A percentile compares a stretch with the other conserved stretches of the same genome.
Conservation (phyloP, 129 eudicot species). For the Flaveria ramosissima region DNA sequence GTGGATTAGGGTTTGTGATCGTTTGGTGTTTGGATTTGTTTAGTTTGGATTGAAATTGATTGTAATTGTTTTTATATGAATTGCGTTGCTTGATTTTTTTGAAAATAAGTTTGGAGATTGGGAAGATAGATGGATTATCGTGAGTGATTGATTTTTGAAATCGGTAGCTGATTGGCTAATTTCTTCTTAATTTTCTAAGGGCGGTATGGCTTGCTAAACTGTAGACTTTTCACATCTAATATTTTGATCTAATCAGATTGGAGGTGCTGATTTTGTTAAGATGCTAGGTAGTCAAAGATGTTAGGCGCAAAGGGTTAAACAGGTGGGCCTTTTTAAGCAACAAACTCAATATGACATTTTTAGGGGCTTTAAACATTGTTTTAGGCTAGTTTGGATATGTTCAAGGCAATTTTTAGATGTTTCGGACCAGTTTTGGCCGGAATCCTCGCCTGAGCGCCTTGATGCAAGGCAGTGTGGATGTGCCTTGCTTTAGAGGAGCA, state of each 20-base stretch:
- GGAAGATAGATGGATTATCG: slow-evolving; percentile 18
- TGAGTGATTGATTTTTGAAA: background rate
- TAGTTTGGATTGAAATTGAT: background rate
- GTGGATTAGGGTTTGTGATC: slow-evolving; percentile 1
- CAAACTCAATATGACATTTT: no score
- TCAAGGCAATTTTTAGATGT: no score
- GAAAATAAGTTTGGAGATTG: slow-evolving; percentile 11
- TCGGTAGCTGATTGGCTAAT: background rate
- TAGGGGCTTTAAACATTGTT: no score
- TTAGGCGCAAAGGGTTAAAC: no score
- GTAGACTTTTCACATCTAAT: background rate
- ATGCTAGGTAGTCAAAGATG: background rate
- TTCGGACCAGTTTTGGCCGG: no score
- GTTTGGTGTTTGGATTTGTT: background rate
- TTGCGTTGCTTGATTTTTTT: background rate
- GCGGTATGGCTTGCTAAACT: background rate
- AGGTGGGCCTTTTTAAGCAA: no score
- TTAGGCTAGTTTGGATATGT: no score
- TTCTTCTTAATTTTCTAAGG: no score
- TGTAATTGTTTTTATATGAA: no score
- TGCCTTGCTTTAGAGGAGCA: no score
- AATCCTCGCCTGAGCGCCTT: no score
- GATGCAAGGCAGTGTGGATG: no score
- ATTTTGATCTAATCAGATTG: background rate
- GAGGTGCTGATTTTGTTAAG: background rate